Base-by-base conservation (phyloP, 2,329 filamentous ascomycete genomes). In the Endoconidiophora polonica region DNA sequence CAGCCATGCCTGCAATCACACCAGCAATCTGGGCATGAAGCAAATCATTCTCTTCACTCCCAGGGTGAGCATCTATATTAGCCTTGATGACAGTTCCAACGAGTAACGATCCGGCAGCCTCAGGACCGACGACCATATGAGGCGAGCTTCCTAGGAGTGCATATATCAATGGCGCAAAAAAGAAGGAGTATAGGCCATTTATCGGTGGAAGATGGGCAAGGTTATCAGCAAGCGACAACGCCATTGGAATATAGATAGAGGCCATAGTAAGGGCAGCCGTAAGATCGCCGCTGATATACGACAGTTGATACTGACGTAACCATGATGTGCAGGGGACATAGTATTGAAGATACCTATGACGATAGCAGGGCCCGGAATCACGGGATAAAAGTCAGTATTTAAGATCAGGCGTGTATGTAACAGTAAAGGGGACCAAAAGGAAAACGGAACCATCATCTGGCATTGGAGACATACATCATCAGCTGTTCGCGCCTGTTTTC, bases 241-340 rank as follows among this genome's bases (percentile, higher is more conserved):
- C 83, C 88, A 98, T 95, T 47, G 91, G 91, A 37, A 98, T 83
- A 63, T 98, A 98, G 68, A 98, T 91, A 23, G 88, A 94, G n/a
- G 90, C 86, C 68, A 98, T 82, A n/a, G 91, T 96, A 55, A 96
- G 63, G 45, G 90, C 88, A 6, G 90, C 83, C 12, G 94, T 71
- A 16, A 96, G 67, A 63, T 98, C 91, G 44, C 91, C 91, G 57
- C 81, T 77, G 44, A 96, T 65, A 64, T 85, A 94, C 3, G 77
- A 75, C 73, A 78, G 80, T 57, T 76, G 78, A 65, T 98, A 98
- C 65, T 94, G 86, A 48, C 71, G 73, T 55, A 94, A 81, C 91
- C 91, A 98, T 56, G 82, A 87, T 56, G 94, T 68, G 54, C 88
- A 85, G 0, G 91, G 91, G 43, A 98, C 70, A 62, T 98, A 98